Base-by-base conservation (phyloP, 805 yeast species). In the Candida nemodendra region DNA sequence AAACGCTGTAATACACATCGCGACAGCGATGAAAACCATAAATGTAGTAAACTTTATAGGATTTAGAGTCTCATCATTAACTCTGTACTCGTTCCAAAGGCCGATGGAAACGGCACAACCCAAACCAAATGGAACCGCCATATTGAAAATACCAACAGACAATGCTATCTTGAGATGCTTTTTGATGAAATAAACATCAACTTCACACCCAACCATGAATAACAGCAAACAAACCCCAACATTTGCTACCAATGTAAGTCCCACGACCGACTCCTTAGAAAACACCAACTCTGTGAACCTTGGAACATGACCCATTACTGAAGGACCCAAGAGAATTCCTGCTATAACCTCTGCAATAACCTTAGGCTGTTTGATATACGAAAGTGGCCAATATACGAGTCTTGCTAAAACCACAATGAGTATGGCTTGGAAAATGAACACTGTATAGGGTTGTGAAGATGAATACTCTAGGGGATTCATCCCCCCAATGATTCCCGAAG, bases 291-390 rank as follows among this genome's bases (percentile, higher is more conserved):
- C 53, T 4, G 88, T 78, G 61, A 82, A 85, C 39, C 75, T 66
- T 0, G 89, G 88, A 23, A 84, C 75, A 30, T 70, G 76, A 4
- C 93, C 93, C 62, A 85, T 59, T 2, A 76, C 93, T 0, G 88
- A 68, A 1, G 91, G 91, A 0, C 93, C 91, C 34, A 85, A 60
- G 2, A 85, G 52, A 33, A 85, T 79, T 19, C 95, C 95, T 0
- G 88, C 70, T 8, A 85, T 68, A 33, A 85, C 93, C 53, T 85
- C 95, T 5, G 90, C 86, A 42, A 85, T 84, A 29, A 85, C 95
- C 41, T 79, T 68, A 0, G 95, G 95, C 56, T 85, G 93, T 48
- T 77, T 78, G 29, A 85, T 56, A 44, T 61, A 72, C 9, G 78
- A 67, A 12, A 85, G 61, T 0, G 89, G 87, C 27, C 68, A 64